Evolutionary conservation across 2,329 filamentous ascomycete genomes (phyloP), one percentile per base, ranked within the genome.

Genomic region (Clarireedia homoeocarpa): DNA sequence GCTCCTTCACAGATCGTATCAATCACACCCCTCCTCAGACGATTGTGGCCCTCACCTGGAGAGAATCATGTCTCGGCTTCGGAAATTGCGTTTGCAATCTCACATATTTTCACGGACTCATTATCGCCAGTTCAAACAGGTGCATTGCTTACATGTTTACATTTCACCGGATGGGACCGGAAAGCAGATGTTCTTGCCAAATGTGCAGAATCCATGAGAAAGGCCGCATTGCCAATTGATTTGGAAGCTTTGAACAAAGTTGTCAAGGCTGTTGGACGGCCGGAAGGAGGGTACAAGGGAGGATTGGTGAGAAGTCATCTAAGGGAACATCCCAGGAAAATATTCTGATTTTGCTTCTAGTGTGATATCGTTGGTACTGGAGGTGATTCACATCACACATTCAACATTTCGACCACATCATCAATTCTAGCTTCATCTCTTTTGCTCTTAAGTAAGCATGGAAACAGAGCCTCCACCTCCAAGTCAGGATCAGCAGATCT

Each of bases 321-420:
- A n/a, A 24, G 17, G 30, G 30, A 34, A 20, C 17, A 9, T 49
- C 23, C 9, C 6, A 27, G 4, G 26, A 20, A 36, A 14, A 26
- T 54, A 49, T 59, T 47, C 58, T 61, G 26, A 64, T 55, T 34
- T 14, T 24, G 24, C 50, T 46, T 12, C 51, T 53, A 83, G 76
- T 84, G 91, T 70, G 94, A 99, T 71, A 97, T 99, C 70, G 94
- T 99, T 57, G 94, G 94, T 64, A 99, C 94, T 6, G 94, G 94
- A 63, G 94, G 94, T 68, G 94, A 99, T 75, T 86, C 88, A 20
- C 91, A 97, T 78, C 90, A 95, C 72, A 99, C 94, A 36, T 99
- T 96, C 83, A 99, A 99, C 72, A 92, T 99, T 70, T 94, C 88
- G 65, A 99, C 94, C 4, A 96, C 94, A 6, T 84, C 94, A 2